Evolutionary conservation across 768 basidiomycete genomes (phyloP), one percentile per base, ranked within the genome.

Genomic region (Podaxis pistillaris): DNA sequence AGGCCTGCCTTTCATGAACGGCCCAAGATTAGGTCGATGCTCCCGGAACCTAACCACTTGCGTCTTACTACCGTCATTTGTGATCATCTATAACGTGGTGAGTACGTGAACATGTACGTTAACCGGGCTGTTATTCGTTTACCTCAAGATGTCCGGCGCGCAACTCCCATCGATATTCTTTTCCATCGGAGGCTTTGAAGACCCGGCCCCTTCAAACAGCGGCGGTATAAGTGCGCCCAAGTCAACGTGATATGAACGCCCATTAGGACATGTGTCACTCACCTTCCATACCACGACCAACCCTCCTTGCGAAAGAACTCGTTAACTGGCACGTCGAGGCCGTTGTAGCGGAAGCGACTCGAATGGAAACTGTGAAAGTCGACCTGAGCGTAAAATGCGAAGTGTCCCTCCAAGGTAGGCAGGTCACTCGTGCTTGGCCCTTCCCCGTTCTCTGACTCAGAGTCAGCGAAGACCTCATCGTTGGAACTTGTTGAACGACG

Each of bases 161-260:
- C 63, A 76, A 67, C 12, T 68, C 66, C 77, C 76, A 79, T 17
- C 71, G 69, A 30, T 77, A 78, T n/a, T 69, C 63, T 13, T 55
- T 63, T 6, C 73, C 73, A 51, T 67, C 61, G 5, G 64, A 64
- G 9, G 61, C 64, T 11, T 24, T 63, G 54, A 67, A 67, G 13
- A 65, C 60, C 7, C 66, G 57, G 36, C 56, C 58, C 36, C 63
- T 66, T 30, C 33, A 33, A 33, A 33, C 9, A 33, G 33, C 33
- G 33, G 8, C 41, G 12, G 26, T 11, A 40, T 12, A 33, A 37
- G n/a, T n/a, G n/a, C 33, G 19, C 49, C 2, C 22, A 13, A 52
- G 36, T 46, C 7, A 24, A n/a, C 41, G 30, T 37, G 24, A 49
- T 19, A 38, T 33, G 19, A 36, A 19, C 37, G 40, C 1, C 40